A percentile compares a stretch with the other conserved stretches of the same genome.
phyloP scores from a whole-genome alignment of 129 eudicot species.

The Sambucus nigra region DNA sequence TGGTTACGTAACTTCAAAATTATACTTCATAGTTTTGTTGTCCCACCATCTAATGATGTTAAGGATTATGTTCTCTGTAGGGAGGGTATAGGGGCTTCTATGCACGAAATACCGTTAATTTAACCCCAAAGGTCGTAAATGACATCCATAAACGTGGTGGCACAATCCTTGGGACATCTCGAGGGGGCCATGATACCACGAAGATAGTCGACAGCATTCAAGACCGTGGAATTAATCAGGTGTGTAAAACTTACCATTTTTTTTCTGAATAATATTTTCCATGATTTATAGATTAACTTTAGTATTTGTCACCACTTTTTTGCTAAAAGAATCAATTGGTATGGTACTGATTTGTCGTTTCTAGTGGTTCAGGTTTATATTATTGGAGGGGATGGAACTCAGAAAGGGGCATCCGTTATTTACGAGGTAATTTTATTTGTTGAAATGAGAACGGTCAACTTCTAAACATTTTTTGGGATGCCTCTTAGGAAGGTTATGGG shows the following conservation, averaged over 20 bases:
- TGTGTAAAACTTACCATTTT: conserved; percentile 10
- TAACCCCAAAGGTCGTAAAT: conserved; percentile 75
- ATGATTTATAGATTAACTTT: conserved; percentile 5
- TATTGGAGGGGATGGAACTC: conserved; percentile 91
- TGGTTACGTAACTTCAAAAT: neutral
- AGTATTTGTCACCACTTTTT: conserved; percentile 3
- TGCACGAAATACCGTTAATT: conserved; percentile 54
- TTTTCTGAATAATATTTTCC: neutral
- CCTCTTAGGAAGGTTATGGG: too few species aligned
- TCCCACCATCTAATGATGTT: conserved; percentile 2
- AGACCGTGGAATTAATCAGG: conserved; percentile 93
- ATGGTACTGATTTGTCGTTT: conserved; percentile 8
- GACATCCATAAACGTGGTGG: conserved; percentile 97
- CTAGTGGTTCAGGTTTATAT: conserved; percentile 54
- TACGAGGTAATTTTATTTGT: conserved; percentile 48
- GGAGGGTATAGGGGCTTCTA: conserved; percentile 97
- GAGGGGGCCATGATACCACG: conserved; percentile 85
- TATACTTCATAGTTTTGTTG: neutral
- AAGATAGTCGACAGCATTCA: conserved; percentile 93
- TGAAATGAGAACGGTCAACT: too few species aligned
- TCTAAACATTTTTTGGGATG: too few species aligned
- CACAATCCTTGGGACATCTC: conserved; percentile 77
- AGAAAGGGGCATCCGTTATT: conserved; percentile 75
- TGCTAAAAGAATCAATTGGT: neutral
- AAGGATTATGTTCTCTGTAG: conserved; percentile 25